phyloP scores from a whole-genome alignment of 2,329 filamentous ascomycete species.

The Fusarium sp. region DNA sequence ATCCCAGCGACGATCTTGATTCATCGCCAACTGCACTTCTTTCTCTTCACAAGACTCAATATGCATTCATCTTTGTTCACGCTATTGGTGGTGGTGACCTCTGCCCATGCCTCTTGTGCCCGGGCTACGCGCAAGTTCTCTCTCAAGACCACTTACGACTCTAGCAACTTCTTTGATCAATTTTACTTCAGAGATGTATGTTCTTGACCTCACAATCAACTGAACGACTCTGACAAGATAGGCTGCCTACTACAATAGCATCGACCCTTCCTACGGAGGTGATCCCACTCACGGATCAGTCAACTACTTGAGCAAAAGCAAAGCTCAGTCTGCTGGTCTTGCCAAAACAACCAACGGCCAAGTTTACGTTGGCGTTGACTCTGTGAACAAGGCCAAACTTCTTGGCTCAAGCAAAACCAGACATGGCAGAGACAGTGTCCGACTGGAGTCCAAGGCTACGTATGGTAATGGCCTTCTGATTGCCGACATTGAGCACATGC shows the following conservation, averaged over 20 bases:
- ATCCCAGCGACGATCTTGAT: neutral
- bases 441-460: slow-evolving; percentile 68
- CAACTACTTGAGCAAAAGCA: slow-evolving; percentile 53
- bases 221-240: neutral
- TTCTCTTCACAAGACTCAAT: neutral
- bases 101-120: neutral
- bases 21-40: neutral
- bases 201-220: accelerated
- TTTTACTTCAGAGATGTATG: slow-evolving; percentile 48
- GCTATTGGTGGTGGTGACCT: neutral
- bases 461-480: slow-evolving; percentile 75
- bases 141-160: slow-evolving; percentile 21
- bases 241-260: slow-evolving; percentile 29
- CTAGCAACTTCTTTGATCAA: slow-evolving; percentile 56
- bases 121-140: slow-evolving; percentile 1
- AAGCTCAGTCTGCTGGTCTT: slow-evolving; percentile 47
- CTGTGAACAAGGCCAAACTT: neutral
- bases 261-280: slow-evolving; percentile 10
- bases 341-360: slow-evolving; percentile 1
- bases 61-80: neutral
- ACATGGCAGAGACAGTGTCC: slow-evolving; percentile 63
- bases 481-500: slow-evolving; percentile 47
- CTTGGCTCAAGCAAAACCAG: slow-evolving; percentile 23
- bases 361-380: slow-evolving; percentile 7
- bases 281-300: slow-evolving; percentile 77